Conservation (phyloP, 108 stramenopile species). For the Stephanodiscus triporus region DNA sequence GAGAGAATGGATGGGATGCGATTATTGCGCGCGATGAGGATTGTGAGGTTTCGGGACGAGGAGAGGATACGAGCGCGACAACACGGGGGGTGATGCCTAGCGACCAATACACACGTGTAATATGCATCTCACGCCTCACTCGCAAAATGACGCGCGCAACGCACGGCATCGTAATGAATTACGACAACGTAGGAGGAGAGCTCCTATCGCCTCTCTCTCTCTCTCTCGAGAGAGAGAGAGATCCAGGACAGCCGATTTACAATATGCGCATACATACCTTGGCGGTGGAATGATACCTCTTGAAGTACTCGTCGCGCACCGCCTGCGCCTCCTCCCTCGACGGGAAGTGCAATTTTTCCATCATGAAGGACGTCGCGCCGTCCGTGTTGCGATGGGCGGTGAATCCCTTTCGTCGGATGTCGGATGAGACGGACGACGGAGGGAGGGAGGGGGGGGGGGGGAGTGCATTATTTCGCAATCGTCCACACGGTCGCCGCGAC, state of each 20-base stretch:
- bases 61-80: not conserved
- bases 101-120: too few relatives aligned
- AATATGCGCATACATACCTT: constrained; percentile 44
- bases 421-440: not conserved
- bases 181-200: not conserved
- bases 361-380: constrained; percentile 72
- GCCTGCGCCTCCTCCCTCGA: constrained; percentile 49
- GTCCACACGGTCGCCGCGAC: too few relatives aligned
- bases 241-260: not conserved
- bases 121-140: too few relatives aligned
- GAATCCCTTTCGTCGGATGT: constrained; percentile 54
- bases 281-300: constrained; percentile 75
- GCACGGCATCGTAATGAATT: too few relatives aligned
- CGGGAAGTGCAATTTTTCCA: constrained; percentile 63
- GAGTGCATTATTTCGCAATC: too few relatives aligned
- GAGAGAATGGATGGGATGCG: not conserved
- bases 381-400: constrained; percentile 78
- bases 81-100: too few relatives aligned
- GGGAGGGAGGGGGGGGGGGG: not conserved
- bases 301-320: constrained; percentile 76
- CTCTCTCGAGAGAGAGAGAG: too few relatives aligned
- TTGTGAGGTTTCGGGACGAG: not conserved
- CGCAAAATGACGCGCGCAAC: too few relatives aligned
- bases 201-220: not conserved
- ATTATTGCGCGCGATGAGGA: not conserved